A percentile compares a stretch with the other conserved stretches of the same genome.
Evolutionary conservation across 2,329 filamentous ascomycete genomes (phyloP).

Genomic region (Cladobotryum mycophilum): DNA sequence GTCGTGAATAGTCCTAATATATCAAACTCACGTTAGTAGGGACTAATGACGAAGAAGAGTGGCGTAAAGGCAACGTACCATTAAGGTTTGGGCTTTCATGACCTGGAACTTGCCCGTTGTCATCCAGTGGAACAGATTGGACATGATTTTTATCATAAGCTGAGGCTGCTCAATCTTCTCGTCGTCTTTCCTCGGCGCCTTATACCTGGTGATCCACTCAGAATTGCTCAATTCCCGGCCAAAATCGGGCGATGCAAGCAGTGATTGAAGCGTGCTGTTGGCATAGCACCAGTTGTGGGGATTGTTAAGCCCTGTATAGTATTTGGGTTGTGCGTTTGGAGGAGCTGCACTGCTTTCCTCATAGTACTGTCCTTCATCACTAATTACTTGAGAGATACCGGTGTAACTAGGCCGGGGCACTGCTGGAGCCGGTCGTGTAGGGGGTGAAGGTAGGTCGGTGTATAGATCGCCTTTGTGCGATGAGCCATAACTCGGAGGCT

Average conservation of each 20-base stretch:
- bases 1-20: constrained; percentile 48
- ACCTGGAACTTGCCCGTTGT: constrained; percentile 40
- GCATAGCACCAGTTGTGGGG: constrained; percentile 84
- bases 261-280: constrained; percentile 80
- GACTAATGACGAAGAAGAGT: background rate
- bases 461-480: constrained; percentile 35
- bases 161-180: constrained; percentile 48
- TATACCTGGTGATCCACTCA: constrained; percentile 57
- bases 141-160: constrained; percentile 53
- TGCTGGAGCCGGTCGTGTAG: constrained; percentile 61
- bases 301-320: constrained; percentile 65
- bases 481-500: constrained; percentile 22
- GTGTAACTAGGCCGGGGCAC: constrained; percentile 70
- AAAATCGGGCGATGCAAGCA: constrained; percentile 69
- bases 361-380: constrained; percentile 27
- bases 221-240: constrained; percentile 54
- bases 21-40: background rate
- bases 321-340: constrained; percentile 29
- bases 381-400: constrained; percentile 51
- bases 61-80: constrained; percentile 39
- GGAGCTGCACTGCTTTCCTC: constrained; percentile 32
- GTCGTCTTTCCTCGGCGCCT: constrained; percentile 59
- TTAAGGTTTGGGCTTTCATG: constrained; percentile 50
- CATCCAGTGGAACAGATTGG: constrained; percentile 54
- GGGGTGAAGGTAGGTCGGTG: constrained; percentile 48